Conservation (phyloP, 306 rosid genomes). For the Ziziphus jujuba region DNA sequence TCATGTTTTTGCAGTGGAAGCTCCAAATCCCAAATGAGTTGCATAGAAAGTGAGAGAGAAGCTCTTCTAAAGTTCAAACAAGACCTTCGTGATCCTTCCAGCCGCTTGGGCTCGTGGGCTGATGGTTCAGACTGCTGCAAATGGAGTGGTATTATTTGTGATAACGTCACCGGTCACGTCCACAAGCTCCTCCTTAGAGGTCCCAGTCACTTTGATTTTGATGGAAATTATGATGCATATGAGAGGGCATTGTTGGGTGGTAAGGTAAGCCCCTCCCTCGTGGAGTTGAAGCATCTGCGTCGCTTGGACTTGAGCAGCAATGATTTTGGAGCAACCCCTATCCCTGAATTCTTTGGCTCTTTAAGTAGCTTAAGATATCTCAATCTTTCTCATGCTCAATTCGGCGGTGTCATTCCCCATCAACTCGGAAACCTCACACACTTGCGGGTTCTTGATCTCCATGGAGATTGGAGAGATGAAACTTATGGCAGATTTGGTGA, state of each 20-base stretch:
- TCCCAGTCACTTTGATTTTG: neutral
- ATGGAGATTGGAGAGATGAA: no score
- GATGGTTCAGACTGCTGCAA: conserved; percentile 1
- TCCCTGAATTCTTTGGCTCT: conserved; percentile 39
- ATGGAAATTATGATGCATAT: no score
- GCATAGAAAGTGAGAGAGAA: conserved; percentile 5
- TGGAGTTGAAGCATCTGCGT: conserved; percentile 23
- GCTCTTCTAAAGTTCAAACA: neutral
- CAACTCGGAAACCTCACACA: conserved; percentile 36
- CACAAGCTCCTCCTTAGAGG: neutral
- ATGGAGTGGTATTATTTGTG: neutral
- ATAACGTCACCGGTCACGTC: neutral
- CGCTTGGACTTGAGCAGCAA: conserved; percentile 29
- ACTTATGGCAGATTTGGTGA: no score
- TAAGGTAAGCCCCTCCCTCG: conserved; percentile 30
- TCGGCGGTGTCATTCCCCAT: conserved; percentile 31
- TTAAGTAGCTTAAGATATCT: conserved; percentile 24
- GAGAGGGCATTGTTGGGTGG: neutral
- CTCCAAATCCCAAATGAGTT: neutral
- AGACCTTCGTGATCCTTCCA: neutral
- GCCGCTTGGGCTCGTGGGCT: neutral
- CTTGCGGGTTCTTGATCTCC: conserved; percentile 29
- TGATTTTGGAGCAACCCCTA: conserved; percentile 17
- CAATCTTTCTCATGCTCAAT: conserved; percentile 26
- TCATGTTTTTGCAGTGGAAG: no score